Evolutionary conservation across 2,329 filamentous ascomycete genomes (phyloP), one percentile per base, ranked within the genome.

Genomic region (Hypoxylon rubiginosum): DNA sequence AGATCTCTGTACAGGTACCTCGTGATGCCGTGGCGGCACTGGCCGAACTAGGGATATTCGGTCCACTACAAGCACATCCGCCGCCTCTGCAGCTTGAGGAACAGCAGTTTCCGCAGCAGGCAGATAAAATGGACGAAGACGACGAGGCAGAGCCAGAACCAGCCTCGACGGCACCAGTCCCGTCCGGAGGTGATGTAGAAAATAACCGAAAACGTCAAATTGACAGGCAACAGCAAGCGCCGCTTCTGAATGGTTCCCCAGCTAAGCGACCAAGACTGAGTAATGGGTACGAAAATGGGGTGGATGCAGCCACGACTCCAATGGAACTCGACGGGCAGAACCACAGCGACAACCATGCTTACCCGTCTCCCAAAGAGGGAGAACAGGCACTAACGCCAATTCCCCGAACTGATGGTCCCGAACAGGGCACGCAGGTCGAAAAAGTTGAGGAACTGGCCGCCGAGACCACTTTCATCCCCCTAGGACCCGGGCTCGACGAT

Each of bases 381-480:
- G 86, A 89, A 71, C 82, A 84, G 65, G 82, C 81, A 58, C 80
- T 83, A 48, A 85, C 85, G 48, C 85, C 86, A 34, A 79, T 82
- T 24, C 79, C 84, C 43, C 85, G 81, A 73, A 90, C 88, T 62
- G 85, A 88, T 64, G 88, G 88, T 28, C 87, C 88, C 49, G 87
- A 90, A 69, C 84, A 88, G 74, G 88, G 86, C 75, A 90, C 88
- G 9, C 88, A 90, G 76, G 82, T 89, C 53, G 88, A 90, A 59
- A 90, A 90, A 74, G 86, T 89, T 60, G 82, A 86, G 71, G 88
- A 90, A 72, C 82, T 91, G 58, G 82, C 83, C 50, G 80, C 83
- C 28, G 83, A 86, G 68, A 90, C 88, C n/a, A 86, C 83, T 30
- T 90, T 88, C 75, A 82, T 91, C 65, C 85, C 85, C 69, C 82